phyloP scores from a whole-genome alignment of 148 eudicot species.

The Camellia lanceoleosa region DNA sequence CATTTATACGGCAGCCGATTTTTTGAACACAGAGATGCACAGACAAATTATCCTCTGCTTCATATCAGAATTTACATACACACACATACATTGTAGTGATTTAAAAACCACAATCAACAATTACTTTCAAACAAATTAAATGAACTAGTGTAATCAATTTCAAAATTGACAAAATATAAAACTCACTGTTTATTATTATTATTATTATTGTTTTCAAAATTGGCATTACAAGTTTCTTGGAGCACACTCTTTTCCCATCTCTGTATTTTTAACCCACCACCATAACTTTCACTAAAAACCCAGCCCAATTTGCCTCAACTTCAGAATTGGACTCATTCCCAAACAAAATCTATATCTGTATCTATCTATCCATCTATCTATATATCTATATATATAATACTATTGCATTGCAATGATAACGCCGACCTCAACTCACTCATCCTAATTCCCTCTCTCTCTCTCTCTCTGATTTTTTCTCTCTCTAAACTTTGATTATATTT shows the following conservation, averaged over 20 bases:
- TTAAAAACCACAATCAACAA: too few relatives aligned
- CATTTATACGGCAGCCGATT: too few relatives aligned
- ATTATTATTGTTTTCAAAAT: neutral
- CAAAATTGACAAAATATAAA: neutral
- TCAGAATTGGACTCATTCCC: neutral
- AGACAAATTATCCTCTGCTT: too few relatives aligned
- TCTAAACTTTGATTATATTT: neutral
- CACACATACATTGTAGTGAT: too few relatives aligned
- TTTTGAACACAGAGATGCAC: too few relatives aligned
- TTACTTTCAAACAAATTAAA: too few relatives aligned
- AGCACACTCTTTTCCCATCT: neutral
- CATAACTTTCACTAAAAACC: neutral
- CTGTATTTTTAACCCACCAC: too few relatives aligned
- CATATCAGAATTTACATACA: too few relatives aligned
- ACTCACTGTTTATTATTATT: neutral
- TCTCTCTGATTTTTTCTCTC: constrained; percentile 19
- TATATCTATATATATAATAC: neutral
- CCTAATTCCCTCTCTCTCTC: neutral
- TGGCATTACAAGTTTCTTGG: constrained; percentile 8
- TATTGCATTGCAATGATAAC: constrained; percentile 15
- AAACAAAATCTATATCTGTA: neutral
- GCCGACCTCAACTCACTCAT: neutral
- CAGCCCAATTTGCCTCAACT: neutral
- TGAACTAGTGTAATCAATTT: too few relatives aligned
- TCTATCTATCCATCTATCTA: neutral